These are phyloP conservation scores for Symbiodinium pilosum DNA, from an alignment of 73 alveolate genomes.

Conservation along the genomic window DNA sequence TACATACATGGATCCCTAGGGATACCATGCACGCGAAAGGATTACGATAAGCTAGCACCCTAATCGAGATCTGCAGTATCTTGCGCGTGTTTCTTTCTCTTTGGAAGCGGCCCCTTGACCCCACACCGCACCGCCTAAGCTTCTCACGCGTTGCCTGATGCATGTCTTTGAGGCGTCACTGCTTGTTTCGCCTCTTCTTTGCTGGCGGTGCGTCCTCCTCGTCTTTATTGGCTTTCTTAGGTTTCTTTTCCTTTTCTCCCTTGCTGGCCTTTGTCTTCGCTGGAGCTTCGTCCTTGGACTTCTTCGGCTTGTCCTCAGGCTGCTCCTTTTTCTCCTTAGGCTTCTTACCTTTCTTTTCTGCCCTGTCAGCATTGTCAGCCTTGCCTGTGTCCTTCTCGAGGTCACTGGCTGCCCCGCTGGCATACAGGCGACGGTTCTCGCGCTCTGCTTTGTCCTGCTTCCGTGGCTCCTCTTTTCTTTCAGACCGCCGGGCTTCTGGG, in stretches of 20 bases:
- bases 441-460: background rate
- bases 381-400: background rate
- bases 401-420: slow-evolving; percentile 72
- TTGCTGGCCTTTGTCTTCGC: background rate
- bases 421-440: slow-evolving; percentile 27
- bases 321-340: background rate
- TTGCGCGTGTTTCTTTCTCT: no score
- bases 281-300: background rate
- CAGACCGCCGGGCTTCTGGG: background rate
- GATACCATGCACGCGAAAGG: no score
- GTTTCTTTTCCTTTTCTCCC: background rate
- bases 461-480: background rate
- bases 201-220: background rate
- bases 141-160: background rate
- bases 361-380: no score
- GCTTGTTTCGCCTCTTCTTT: slow-evolving; percentile 21
- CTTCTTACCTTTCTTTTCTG: background rate
- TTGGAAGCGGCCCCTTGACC: no score
- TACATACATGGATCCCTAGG: no score
- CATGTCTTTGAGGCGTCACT: background rate
- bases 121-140: no score
- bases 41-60: no score
- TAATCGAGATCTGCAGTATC: no score
- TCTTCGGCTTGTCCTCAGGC: background rate
- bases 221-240: background rate